Percentiles rank a stretch among this genome's conserved stretches.
These are phyloP conservation scores for Irpex rosettiformis DNA, from an alignment of 1,284 basidiomycete genomes.

Conservation along the genomic window DNA sequence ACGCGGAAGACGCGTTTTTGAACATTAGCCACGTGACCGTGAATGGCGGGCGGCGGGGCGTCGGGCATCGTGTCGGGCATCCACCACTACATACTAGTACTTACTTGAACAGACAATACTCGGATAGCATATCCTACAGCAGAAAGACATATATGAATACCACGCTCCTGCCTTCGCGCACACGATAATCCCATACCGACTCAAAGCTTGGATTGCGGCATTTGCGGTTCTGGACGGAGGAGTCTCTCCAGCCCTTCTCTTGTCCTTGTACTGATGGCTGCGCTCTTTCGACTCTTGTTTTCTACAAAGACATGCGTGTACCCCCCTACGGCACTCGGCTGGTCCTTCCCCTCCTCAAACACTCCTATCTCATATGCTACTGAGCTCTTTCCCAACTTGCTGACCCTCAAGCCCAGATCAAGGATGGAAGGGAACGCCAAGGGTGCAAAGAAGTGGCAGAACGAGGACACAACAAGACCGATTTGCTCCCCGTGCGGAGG, in stretches of 20 bases:
- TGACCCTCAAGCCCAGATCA: constrained; percentile 63
- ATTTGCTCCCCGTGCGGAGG: constrained; percentile 45
- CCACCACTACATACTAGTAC: not conserved
- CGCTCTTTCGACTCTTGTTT: constrained; percentile 49
- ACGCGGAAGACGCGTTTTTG: constrained; percentile 1
- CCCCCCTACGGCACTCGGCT: constrained; percentile 64
- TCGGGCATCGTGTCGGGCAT: not conserved
- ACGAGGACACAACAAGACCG: constrained; percentile 71
- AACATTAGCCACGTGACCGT: constrained; percentile 9
- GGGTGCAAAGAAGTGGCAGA: constrained; percentile 68
- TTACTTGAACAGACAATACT: not conserved
- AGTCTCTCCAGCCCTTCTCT: constrained; percentile 42
- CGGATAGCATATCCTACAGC: not conserved
- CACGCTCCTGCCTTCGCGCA: no score
- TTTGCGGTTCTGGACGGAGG: constrained; percentile 5
- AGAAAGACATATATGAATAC: no score
- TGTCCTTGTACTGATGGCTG: constrained; percentile 36
- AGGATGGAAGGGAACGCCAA: constrained; percentile 66
- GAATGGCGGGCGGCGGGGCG: not conserved
- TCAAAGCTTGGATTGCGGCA: constrained; percentile 5
- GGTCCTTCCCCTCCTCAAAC: constrained; percentile 47
- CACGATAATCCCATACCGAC: no score
- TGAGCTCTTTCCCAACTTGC: constrained; percentile 63
- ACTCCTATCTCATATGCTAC: constrained; percentile 75
- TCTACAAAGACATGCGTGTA: constrained; percentile 83